Percentiles rank a stretch among this genome's conserved stretches.
Evolutionary conservation across 768 basidiomycete genomes (phyloP).

Genomic region (Panaeolus cyanescens): DNA sequence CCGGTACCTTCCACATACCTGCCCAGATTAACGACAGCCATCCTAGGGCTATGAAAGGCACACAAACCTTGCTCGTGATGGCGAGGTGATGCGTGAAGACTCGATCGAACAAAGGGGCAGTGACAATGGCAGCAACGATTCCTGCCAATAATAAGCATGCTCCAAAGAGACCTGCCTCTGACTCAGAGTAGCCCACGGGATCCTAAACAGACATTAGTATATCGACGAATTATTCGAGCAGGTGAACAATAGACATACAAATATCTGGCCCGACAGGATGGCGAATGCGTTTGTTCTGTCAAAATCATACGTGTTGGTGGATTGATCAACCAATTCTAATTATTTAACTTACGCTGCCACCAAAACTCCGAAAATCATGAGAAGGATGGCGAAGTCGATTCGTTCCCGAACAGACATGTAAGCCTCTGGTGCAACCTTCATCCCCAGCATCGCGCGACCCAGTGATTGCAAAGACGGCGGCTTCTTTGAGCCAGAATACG

Average conservation of each 20-base stretch:
- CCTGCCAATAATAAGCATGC: constrained; percentile 69
- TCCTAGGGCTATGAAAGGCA: constrained; percentile 58
- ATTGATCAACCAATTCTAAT: not conserved
- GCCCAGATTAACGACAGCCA: constrained; percentile 87
- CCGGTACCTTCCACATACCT: constrained; percentile 41
- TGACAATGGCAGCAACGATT: constrained; percentile 64
- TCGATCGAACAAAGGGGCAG: constrained; percentile 79
- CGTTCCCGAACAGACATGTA: constrained; percentile 69
- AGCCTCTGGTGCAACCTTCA: constrained; percentile 38
- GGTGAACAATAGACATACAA: constrained; percentile 46
- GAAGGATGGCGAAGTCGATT: constrained; percentile 66
- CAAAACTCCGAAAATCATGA: constrained; percentile 61
- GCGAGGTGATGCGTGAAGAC: constrained; percentile 78
- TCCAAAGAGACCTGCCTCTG: constrained; percentile 70
- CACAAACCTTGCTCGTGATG: constrained; percentile 54
- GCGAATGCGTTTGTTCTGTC: constrained; percentile 62
- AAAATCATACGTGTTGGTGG: not conserved
- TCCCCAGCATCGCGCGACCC: constrained; percentile 52
- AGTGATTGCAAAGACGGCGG: constrained; percentile 56
- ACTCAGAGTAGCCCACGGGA: constrained; percentile 72
- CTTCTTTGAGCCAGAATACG: constrained; percentile 68
- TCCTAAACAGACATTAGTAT: constrained; percentile 37
- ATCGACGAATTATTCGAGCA: not conserved
- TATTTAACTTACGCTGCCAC: constrained; percentile 57
- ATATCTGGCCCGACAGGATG: constrained; percentile 65